Evolutionary conservation across 208 protist genomes (phyloP).

Genomic region (Trypanosoma lewisi): DNA sequence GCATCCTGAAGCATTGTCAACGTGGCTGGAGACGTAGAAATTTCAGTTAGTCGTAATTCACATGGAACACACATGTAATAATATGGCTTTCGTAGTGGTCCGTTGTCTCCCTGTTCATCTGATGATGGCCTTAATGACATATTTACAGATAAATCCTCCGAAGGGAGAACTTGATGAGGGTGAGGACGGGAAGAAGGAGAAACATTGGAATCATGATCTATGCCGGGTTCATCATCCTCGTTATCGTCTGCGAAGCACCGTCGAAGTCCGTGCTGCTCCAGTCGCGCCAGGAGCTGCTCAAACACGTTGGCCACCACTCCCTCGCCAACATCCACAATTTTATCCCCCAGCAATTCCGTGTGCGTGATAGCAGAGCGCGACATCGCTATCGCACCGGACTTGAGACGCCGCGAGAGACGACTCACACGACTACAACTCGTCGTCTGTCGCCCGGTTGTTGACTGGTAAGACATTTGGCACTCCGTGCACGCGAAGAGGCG

Average conservation of each 20-base stretch:
- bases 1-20: conserved; percentile 70
- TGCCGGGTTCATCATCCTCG: conserved; percentile 17
- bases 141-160: background rate
- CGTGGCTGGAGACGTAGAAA: conserved; percentile 34
- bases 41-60: conserved; percentile 57
- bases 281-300: conserved; percentile 68
- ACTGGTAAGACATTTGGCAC: background rate
- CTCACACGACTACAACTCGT: conserved; percentile 2
- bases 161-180: background rate
- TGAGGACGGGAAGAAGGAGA: no score
- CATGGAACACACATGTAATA: conserved; percentile 88
- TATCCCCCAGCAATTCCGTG: conserved; percentile 22
- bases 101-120: background rate
- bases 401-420: conserved; percentile 38
- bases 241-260: conserved; percentile 46
- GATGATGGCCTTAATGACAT: background rate
- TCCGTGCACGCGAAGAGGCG: background rate
- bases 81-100: conserved; percentile 60
- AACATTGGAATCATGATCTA: conserved; percentile 5
- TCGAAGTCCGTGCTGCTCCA: conserved; percentile 84
- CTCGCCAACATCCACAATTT: conserved; percentile 68
- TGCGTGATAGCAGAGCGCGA: conserved; percentile 51
- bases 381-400: conserved; percentile 49
- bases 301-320: conserved; percentile 41
- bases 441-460: background rate